A percentile compares a stretch with the other conserved stretches of the same genome.
Evolutionary conservation across 140 eudicot genomes (phyloP).

Genomic region (Erigeron philadelphicus): DNA sequence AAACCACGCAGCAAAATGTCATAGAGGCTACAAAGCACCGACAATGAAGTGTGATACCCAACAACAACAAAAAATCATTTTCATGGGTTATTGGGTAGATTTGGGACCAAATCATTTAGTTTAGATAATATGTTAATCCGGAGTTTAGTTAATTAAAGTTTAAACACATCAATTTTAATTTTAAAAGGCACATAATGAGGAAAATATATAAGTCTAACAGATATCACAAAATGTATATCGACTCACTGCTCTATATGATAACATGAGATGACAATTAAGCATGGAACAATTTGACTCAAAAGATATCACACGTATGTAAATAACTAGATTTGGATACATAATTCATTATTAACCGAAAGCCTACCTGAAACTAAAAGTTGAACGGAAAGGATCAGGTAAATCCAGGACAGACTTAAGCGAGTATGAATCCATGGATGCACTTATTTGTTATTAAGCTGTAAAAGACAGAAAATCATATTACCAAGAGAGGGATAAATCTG

Average conservation of each 20-base stretch:
- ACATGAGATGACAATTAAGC: conserved; percentile 1
- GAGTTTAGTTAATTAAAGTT: conserved; percentile 1
- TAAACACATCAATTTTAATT: not conserved
- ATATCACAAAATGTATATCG: conserved; percentile 11
- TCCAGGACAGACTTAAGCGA: conserved; percentile 74
- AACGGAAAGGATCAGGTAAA: conserved; percentile 73
- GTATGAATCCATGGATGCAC: conserved; percentile 54
- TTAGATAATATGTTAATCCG: conserved; percentile 4
- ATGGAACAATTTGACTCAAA: conserved; percentile 19
- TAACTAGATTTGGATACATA: not conserved
- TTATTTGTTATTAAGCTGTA: conserved; percentile 20
- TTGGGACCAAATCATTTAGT: conserved; percentile 13
- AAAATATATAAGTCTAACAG: conserved; percentile 7
- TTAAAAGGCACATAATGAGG: not conserved
- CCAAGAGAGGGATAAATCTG: not conserved
- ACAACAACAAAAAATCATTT: not conserved
- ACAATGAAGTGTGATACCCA: conserved; percentile 9
- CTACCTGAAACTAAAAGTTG: conserved; percentile 83
- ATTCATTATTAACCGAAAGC: not conserved
- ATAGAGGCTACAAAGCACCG: conserved; percentile 14
- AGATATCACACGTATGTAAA: conserved; percentile 11
- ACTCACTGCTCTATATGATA: conserved; percentile 12
- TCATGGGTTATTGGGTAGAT: conserved; percentile 7
- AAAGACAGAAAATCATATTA: not conserved
- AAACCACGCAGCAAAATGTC: conserved; percentile 1